Evolutionary conservation across 1,284 basidiomycete genomes (phyloP), one percentile per base, ranked within the genome.

Genomic region (Phlebopus sp.): DNA sequence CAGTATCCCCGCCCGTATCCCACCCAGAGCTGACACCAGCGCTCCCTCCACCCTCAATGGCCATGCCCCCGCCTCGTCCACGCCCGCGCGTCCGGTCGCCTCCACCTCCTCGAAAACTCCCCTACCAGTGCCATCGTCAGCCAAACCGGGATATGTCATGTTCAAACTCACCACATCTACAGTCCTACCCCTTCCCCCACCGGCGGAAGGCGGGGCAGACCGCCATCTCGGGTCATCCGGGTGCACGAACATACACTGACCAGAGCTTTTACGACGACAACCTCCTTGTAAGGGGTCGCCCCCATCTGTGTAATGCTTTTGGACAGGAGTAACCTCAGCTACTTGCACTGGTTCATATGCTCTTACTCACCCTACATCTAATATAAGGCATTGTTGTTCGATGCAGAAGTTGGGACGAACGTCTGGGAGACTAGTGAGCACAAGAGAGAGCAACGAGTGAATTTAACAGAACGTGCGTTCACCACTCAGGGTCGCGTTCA

Each of bases 261-360:
- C 55, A 2, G 37, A 15, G 11, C 42, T 52, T 6, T 42, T 52
- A 47, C 35, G 50, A 34, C 5, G 53, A 35, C 64, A 64, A 15
- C 64, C 63, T 2, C 44, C 55, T 37, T 34, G 41, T 8, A 44
- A 3, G 3, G 60, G 55, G 19, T 55, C 54, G 27, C 66, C 62
- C 35, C 17, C 51, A 18, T 66, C 64, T n/a, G 51, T 52, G 42
- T 64, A 68, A 42, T 37, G 63, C 62, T 64, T 35, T 23, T n/a
- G 15, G 7, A 19, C 38, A 13, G 3, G 4, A 9, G 11, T 39
- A 25, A 10, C 19, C 30, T 25, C 18, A 38, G 35, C 13, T 7
- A 29, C 36, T 46, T 23, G 21, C 21, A 6, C 3, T 23, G 21
- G n/a, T 46, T 18, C 55, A 47, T 32, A 30, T 27, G 25, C 7